Conservation (phyloP, 169 alveolate genomes). For the Plasmodium inui region DNA sequence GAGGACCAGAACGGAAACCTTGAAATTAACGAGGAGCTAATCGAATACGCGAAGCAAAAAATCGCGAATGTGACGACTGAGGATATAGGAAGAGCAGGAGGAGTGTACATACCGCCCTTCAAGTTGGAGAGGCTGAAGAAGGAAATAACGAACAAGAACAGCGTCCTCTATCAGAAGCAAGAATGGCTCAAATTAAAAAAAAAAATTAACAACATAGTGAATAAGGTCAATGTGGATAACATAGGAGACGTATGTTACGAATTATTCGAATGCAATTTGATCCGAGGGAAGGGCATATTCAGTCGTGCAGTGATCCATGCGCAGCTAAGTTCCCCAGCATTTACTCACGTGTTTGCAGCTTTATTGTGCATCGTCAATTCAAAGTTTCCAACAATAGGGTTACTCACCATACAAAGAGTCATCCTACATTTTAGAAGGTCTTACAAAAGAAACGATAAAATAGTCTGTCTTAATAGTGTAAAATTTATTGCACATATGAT, state of each 20-base stretch:
- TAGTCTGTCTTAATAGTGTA: conserved; percentile 94
- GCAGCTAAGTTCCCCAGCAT: conserved; percentile 98
- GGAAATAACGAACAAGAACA: conserved; percentile 91
- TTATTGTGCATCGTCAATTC: conserved; percentile 96
- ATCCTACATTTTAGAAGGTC: conserved; percentile 95
- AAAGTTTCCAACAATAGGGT: conserved; percentile 98
- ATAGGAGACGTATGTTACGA: conserved; percentile 90
- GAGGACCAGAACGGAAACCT: conserved; percentile 58
- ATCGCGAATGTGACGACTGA: conserved; percentile 76
- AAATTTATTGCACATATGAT: conserved; percentile 98
- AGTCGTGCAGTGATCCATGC: conserved; percentile 97
- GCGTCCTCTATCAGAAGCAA: conserved; percentile 94
- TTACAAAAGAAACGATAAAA: conserved; percentile 93
- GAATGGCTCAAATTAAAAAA: conserved; percentile 98
- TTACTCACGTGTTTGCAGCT: conserved; percentile 97
- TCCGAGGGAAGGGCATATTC: conserved; percentile 98
- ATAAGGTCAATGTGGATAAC: conserved; percentile 94
- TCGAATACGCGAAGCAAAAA: conserved; percentile 78
- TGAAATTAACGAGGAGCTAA: conserved; percentile 76
- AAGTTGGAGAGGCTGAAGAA: conserved; percentile 94
- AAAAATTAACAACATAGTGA: conserved; percentile 95
- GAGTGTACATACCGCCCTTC: conserved; percentile 98
- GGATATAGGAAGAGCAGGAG: conserved; percentile 91
- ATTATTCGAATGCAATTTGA: conserved; percentile 96
- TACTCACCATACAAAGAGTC: conserved; percentile 93